Conservation (phyloP, 163 green algal species). For the Chlamydomonas reinhardtii region DNA sequence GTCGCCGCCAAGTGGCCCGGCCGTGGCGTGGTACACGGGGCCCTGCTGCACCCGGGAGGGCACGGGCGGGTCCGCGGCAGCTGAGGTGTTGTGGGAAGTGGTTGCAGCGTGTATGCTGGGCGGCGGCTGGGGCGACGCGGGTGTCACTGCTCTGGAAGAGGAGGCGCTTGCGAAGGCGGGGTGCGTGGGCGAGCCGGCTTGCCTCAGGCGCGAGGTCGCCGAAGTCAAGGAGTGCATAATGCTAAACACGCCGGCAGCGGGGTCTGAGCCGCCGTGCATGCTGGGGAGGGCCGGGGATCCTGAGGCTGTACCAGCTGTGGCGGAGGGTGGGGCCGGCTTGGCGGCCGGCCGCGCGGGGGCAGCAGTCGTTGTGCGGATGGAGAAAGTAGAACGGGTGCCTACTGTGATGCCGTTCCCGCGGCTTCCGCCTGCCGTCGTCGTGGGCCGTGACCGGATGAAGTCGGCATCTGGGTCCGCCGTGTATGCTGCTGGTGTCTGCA, state of each 20-base stretch:
- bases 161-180: not conserved
- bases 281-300: too few species aligned
- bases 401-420: too few species aligned
- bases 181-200: conserved; percentile 1
- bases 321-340: not conserved
- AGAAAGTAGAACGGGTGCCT: not conserved
- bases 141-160: not conserved
- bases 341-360: too few species aligned
- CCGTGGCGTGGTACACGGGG: conserved; percentile 17
- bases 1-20: not conserved
- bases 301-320: not conserved
- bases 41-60: not conserved
- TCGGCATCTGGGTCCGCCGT: not conserved
- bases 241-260: not conserved
- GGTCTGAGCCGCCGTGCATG: not conserved
- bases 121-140: not conserved
- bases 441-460: not conserved
- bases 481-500: not conserved
- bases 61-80: not conserved
- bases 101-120: not conserved
- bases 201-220: too few species aligned
- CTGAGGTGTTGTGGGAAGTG: too few species aligned
- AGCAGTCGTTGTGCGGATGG: not conserved
- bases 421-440: too few species aligned
- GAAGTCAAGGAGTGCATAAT: not conserved